phyloP scores from a whole-genome alignment of 1,139 yeast genomes.

The Meyerozyma guilliermondii region DNA sequence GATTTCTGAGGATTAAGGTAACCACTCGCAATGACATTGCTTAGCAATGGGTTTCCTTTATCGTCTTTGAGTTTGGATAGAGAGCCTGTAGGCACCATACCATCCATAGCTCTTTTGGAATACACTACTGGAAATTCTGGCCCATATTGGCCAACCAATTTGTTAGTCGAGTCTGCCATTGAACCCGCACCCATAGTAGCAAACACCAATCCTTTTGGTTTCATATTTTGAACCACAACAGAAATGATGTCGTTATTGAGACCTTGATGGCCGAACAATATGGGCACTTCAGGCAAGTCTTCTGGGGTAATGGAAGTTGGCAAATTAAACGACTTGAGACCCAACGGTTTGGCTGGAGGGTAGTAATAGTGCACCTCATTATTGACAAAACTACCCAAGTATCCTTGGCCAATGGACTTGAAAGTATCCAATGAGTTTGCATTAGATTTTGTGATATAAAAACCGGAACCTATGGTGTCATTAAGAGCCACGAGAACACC shows the following conservation, averaged over 20 bases:
- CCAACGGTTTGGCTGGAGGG: conserved; percentile 57
- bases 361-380: conserved; percentile 60
- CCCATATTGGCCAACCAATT: conserved; percentile 21
- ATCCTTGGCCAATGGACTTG: conserved; percentile 65
- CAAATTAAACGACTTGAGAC: conserved; percentile 40
- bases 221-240: conserved; percentile 37
- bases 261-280: conserved; percentile 59
- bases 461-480: conserved; percentile 65
- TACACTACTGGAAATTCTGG: conserved; percentile 51
- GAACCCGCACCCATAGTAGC: conserved; percentile 77
- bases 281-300: conserved; percentile 41
- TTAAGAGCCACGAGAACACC: conserved; percentile 62
- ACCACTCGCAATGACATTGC: conserved; percentile 53
- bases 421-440: conserved; percentile 68
- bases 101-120: conserved; percentile 65
- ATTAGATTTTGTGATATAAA: conserved; percentile 63
- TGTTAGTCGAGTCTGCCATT: conserved; percentile 47
- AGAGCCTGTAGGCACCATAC: conserved; percentile 49
- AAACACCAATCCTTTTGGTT: conserved; percentile 49
- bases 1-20: conserved; percentile 66
- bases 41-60: conserved; percentile 15
- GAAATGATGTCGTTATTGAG: conserved; percentile 45
- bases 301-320: conserved; percentile 15
- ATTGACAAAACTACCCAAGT: conserved; percentile 63
- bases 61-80: conserved; percentile 27